Conservation (phyloP, 2,329 filamentous ascomycete species). For the Claviceps spartinae region DNA sequence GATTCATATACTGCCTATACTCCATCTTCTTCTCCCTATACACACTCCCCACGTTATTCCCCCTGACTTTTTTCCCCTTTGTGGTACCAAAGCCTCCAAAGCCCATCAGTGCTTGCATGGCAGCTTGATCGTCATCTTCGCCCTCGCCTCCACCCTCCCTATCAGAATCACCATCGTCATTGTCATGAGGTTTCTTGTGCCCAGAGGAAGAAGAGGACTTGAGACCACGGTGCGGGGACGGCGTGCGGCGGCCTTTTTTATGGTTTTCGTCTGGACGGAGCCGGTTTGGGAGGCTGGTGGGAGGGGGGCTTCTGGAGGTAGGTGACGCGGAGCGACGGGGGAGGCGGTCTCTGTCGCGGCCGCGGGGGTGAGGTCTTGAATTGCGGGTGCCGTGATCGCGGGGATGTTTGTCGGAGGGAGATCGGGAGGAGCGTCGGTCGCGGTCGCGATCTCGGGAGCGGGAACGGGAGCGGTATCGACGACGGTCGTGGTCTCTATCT, state of each 20-base stretch:
- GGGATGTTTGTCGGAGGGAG: conserved; percentile 5
- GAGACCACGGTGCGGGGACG: conserved; percentile 5
- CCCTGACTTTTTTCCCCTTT: conserved; percentile 75
- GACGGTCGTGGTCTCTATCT: conserved; percentile 17
- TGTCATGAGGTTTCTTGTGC: no score
- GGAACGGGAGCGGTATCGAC: conserved; percentile 15
- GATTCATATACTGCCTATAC: conserved; percentile 96
- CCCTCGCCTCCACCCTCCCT: conserved; percentile 3
- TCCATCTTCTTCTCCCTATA: conserved; percentile 88
- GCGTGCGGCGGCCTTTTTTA: conserved; percentile 11
- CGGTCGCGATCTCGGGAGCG: conserved; percentile 19
- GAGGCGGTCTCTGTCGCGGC: conserved; percentile 12
- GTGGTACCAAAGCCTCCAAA: conserved; percentile 78
- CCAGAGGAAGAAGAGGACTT: conserved; percentile 13
- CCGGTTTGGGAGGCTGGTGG: conserved; percentile 20
- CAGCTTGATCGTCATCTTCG: conserved; percentile 51
- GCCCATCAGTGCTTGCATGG: conserved; percentile 80
- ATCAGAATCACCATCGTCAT: no score
- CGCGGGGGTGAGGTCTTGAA: conserved; percentile 5
- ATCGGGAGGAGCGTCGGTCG: conserved; percentile 17
- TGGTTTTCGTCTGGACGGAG: conserved; percentile 12
- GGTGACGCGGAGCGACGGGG: conserved; percentile 27
- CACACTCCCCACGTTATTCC: conserved; percentile 73
- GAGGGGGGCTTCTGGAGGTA: conserved; percentile 10
- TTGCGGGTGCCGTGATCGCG: conserved; percentile 7